These are phyloP conservation scores for Boletellus deceptivus DNA, from an alignment of 1,284 basidiomycete species.

Conservation along the genomic window DNA sequence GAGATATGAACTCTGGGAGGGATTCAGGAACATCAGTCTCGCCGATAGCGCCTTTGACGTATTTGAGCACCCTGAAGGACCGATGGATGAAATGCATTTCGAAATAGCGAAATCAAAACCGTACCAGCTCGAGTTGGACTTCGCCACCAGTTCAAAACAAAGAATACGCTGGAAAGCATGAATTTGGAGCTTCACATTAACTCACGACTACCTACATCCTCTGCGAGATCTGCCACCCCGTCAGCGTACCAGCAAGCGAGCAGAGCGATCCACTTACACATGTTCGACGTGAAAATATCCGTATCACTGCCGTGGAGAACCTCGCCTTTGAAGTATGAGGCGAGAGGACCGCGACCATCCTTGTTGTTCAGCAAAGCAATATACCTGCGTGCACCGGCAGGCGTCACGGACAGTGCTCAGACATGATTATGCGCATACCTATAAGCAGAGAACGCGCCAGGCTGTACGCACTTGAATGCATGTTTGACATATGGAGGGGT, in stretches of 20 bases:
- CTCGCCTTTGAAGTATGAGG: slow-evolving; percentile 97
- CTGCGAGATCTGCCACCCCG: slow-evolving; percentile 64
- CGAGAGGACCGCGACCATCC: slow-evolving; percentile 83
- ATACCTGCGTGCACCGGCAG: slow-evolving; percentile 46
- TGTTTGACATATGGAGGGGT: neutral
- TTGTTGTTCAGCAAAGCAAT: slow-evolving; percentile 90
- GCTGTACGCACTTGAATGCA: slow-evolving; percentile 44
- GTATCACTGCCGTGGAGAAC: slow-evolving; percentile 87
- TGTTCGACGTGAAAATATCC: slow-evolving; percentile 93
- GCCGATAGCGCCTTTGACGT: slow-evolving; percentile 92
- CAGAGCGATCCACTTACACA: slow-evolving; percentile 56
- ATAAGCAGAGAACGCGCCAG: slow-evolving; percentile 95
- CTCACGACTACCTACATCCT: slow-evolving; percentile 58
- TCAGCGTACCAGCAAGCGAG: slow-evolving; percentile 8
- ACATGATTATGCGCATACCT: slow-evolving; percentile 33
- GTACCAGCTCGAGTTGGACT: slow-evolving; percentile 82
- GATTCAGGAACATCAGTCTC: slow-evolving; percentile 97
- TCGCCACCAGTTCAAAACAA: slow-evolving; percentile 96
- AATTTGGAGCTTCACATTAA: neutral
- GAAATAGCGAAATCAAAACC: slow-evolving; percentile 3
- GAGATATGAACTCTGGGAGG: slow-evolving; percentile 92
- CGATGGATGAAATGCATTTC: neutral
- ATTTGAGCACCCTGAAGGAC: slow-evolving; percentile 79
- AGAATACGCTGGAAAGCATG: slow-evolving; percentile 66
- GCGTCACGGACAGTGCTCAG: neutral